Conservation (phyloP, 2,329 filamentous ascomycete genomes). For the Calonectria multiphialidica region DNA sequence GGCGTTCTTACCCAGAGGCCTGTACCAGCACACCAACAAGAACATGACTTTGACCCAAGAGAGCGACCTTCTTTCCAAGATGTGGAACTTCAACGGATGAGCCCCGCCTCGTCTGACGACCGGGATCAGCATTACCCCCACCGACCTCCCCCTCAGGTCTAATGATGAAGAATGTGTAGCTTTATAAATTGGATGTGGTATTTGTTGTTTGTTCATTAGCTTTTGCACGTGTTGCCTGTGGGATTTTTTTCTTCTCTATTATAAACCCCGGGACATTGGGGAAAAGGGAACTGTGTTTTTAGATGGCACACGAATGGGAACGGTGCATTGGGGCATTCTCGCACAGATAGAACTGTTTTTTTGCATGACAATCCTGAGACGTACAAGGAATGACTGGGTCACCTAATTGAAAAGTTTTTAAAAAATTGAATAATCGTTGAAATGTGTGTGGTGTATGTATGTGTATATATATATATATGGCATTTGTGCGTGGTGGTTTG, state of each 20-base stretch:
- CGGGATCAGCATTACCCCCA: background rate
- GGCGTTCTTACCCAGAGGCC: constrained; percentile 37
- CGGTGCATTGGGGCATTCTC: constrained; percentile 13
- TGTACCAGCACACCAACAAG: constrained; percentile 14
- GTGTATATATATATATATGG: background rate
- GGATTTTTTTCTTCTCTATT: background rate
- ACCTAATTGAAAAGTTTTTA: background rate
- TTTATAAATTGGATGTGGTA: background rate
- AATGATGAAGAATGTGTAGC: background rate
- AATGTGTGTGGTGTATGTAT: too few species aligned
- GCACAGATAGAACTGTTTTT: constrained; percentile 17
- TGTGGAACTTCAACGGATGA: constrained; percentile 46
- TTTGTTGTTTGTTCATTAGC: background rate
- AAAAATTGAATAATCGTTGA: background rate
- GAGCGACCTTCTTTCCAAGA: constrained; percentile 43
- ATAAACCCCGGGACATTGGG: constrained; percentile 6
- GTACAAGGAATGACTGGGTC: constrained; percentile 13
- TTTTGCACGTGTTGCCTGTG: background rate
- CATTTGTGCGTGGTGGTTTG: background rate
- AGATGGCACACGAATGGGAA: background rate
- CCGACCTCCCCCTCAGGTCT: background rate
- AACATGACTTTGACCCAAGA: constrained; percentile 18
- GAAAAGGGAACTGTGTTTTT: background rate
- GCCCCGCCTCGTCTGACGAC: constrained; percentile 8
- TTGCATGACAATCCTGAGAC: constrained; percentile 12